These are phyloP conservation scores for Micractinium sp. DNA, from an alignment of 139 green algal genomes.

Conservation along the genomic window DNA sequence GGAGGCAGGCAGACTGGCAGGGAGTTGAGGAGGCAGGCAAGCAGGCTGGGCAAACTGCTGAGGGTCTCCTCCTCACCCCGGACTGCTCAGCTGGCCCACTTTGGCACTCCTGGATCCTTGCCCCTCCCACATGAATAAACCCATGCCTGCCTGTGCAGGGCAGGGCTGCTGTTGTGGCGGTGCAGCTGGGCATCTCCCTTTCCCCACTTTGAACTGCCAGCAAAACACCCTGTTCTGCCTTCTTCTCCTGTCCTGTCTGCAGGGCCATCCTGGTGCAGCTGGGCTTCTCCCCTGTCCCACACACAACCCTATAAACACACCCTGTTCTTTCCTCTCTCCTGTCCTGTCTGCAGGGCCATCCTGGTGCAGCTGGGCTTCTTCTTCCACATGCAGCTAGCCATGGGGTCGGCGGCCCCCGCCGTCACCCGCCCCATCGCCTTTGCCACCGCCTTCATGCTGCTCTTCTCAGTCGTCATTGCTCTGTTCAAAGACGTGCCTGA, in stretches of 20 bases:
- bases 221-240: background rate
- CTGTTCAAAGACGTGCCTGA: constrained; percentile 98
- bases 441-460: constrained; percentile 88
- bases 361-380: constrained; percentile 92
- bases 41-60: no score
- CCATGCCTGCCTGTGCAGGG: no score
- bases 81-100: no score
- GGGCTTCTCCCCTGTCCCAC: constrained; percentile 80
- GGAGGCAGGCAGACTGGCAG: no score
- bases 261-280: constrained; percentile 73
- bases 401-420: constrained; percentile 44
- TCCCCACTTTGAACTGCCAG: background rate
- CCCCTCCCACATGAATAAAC: no score
- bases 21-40: no score
- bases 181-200: background rate
- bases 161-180: no score
- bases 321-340: background rate
- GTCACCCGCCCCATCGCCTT: constrained; percentile 60
- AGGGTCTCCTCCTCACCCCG: no score
- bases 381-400: constrained; percentile 75
- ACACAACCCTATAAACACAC: background rate
- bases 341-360: constrained; percentile 13
- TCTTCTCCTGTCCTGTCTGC: background rate
- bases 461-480: constrained; percentile 95
- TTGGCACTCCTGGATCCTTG: no score